Conservation (phyloP, 306 rosid species). For the Vigna radiata region DNA sequence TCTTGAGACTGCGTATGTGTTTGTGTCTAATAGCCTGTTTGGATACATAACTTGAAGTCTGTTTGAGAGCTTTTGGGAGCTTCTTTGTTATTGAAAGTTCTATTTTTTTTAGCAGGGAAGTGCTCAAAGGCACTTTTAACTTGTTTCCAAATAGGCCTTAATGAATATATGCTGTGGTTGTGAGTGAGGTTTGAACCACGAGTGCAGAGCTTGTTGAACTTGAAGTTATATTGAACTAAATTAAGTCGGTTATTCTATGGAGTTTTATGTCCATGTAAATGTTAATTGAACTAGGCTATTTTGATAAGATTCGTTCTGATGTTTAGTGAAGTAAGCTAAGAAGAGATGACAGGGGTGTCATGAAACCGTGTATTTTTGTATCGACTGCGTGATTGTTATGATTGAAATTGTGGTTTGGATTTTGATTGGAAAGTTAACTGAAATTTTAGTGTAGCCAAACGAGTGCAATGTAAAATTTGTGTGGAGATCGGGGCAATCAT, state of each 20-base stretch:
- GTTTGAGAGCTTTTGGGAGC: too few species aligned
- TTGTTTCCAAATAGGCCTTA: too few species aligned
- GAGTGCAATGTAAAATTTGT: background rate
- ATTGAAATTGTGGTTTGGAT: background rate
- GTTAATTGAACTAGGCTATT: background rate
- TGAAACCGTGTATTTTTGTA: background rate
- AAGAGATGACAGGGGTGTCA: background rate
- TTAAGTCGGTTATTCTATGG: background rate
- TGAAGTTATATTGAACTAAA: background rate
- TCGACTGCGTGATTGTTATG: background rate
- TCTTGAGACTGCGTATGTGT: conserved; percentile 3
- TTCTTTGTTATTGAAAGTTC: too few species aligned
- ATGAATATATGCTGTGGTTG: background rate
- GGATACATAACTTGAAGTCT: too few species aligned
- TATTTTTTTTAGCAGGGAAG: too few species aligned
- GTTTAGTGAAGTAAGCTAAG: background rate
- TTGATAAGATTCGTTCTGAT: background rate
- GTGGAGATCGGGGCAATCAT: background rate
- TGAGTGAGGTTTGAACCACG: background rate
- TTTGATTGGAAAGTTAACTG: background rate
- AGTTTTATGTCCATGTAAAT: background rate
- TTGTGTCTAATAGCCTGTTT: background rate
- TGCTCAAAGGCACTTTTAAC: too few species aligned
- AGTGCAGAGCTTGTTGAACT: background rate
- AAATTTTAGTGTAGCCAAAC: conserved; percentile 11